Base-by-base conservation (phyloP, 139 green algal species). In the Coelastrella sp. region DNA sequence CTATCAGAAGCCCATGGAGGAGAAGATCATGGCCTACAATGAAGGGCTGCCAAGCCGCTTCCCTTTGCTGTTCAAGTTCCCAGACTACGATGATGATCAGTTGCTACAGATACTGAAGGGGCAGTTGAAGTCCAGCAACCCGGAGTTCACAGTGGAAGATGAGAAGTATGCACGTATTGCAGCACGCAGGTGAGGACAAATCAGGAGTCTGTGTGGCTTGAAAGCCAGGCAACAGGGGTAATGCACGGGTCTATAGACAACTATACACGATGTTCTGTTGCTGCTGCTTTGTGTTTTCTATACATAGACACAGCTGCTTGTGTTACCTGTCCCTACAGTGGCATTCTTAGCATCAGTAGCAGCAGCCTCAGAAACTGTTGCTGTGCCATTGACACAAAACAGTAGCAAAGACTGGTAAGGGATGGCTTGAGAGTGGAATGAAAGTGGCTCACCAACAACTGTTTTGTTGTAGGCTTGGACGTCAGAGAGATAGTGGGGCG, bases 1-100 rank as follows among this genome's bases (percentile, higher is more conserved):
- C 17, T 92, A 91, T 72, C 45, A 84, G 62, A 92, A 90, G 72
- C 84, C 75, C 40, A 91, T 92, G 89, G 89, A 92, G 81, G 81
- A 84, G n/a, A 11, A 71, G 9, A 83, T 92, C 0, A 84, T 92
- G 53, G 75, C 25, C 21, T 79, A 90, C 87, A 92, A 92, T 43
- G 87, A 90, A 72, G 89, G 89, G 27, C 78, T 92, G 76, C 89
- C 87, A 69, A 89, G 81, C 62, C 51, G 89, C 13, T 92, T 92
- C 63, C 67, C 88, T 0, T 15, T 67, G 32, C 76, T 86, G 43
- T 63, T 86, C 43, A 79, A n/a, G 3, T 86, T 86, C 43, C 34
- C 27, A 5, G 79, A 86, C 79, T 79, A 86, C 79, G 60, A 1
- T 17, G 73, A 92, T 80, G 45, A 85, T 6, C 87, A 92, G 87